A percentile compares a stretch with the other conserved stretches of the same genome.
phyloP scores from a whole-genome alignment of 2,329 filamentous ascomycete genomes.

The Fusarium dlaminii region DNA sequence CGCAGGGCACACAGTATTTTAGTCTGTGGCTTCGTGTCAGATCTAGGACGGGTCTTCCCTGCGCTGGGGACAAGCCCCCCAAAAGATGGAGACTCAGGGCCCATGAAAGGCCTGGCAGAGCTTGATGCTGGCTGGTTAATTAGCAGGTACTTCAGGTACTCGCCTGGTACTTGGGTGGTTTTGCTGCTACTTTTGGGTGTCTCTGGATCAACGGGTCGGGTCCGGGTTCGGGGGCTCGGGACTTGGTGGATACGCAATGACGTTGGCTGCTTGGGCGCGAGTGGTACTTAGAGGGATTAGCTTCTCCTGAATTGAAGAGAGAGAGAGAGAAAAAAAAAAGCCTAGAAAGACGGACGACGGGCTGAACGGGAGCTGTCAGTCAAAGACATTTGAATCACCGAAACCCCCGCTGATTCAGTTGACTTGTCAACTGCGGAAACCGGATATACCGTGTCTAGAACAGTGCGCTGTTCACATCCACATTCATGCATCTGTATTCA shows the following conservation, averaged over 20 bases:
- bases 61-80: slow-evolving; percentile 30
- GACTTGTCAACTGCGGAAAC: neutral
- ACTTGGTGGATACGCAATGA: slow-evolving; percentile 44
- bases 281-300: slow-evolving; percentile 2
- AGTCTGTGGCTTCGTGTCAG: slow-evolving; percentile 44
- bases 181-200: slow-evolving; percentile 34
- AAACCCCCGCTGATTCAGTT: slow-evolving; percentile 3
- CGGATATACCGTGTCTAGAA: slow-evolving; percentile 14
- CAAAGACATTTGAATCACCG: neutral
- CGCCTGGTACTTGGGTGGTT: slow-evolving; percentile 22
- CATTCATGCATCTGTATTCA: slow-evolving; percentile 12
- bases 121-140: slow-evolving; percentile 30
- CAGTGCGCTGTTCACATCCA: slow-evolving; percentile 14
- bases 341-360: neutral
- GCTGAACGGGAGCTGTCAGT: neutral
- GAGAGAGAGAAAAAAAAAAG: neutral
- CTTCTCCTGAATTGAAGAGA: slow-evolving; percentile 7
- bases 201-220: slow-evolving; percentile 42
- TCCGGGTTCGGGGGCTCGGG: slow-evolving; percentile 44
- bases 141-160: slow-evolving; percentile 14
- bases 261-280: slow-evolving; percentile 32
- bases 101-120: slow-evolving; percentile 19
- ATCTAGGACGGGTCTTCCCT: slow-evolving; percentile 44
- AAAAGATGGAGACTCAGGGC: slow-evolving; percentile 19
- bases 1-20: slow-evolving; percentile 34